Percentiles rank a stretch among this genome's conserved stretches.
These are phyloP conservation scores for Dryadomyces quercivorus DNA, from an alignment of 2,329 filamentous ascomycete genomes.

Conservation along the genomic window DNA sequence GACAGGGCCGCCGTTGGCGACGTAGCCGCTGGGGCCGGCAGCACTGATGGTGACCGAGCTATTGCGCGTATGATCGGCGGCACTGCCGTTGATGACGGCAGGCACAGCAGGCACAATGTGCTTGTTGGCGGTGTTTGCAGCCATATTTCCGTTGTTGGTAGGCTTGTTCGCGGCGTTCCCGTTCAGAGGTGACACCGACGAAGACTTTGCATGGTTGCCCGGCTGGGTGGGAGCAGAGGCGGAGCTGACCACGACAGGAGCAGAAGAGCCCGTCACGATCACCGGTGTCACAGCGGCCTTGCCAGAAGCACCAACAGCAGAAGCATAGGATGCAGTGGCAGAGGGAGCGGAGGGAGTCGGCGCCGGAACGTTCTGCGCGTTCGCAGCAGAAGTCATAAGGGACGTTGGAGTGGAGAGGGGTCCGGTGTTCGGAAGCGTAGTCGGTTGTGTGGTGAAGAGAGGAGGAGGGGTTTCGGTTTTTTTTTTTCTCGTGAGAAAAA, in stretches of 20 bases:
- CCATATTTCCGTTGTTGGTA: conserved; percentile 7
- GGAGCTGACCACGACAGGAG: conserved; percentile 42
- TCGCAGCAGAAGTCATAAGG: conserved; percentile 51
- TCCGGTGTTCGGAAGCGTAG: neutral
- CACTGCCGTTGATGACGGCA: conserved; percentile 57
- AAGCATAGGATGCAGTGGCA: conserved; percentile 51
- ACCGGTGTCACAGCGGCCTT: conserved; percentile 49
- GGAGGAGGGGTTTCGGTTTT: neutral
- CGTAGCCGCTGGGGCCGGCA: conserved; percentile 62
- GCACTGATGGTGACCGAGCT: conserved; percentile 85
- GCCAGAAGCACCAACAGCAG: conserved; percentile 50
- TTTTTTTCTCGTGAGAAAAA: conserved; percentile 1
- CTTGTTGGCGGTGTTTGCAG: conserved; percentile 6
- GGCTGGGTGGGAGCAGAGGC: conserved; percentile 33
- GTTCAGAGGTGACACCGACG: conserved; percentile 70
- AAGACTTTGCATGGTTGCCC: conserved; percentile 50
- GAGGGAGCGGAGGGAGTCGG: conserved; percentile 42
- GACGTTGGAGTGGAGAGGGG: conserved; percentile 9
- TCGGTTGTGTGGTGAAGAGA: neutral
- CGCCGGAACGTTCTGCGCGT: conserved; percentile 43
- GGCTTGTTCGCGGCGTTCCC: conserved; percentile 38
- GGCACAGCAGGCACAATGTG: conserved; percentile 48
- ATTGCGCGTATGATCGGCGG: conserved; percentile 68
- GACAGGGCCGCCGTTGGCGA: conserved; percentile 58
- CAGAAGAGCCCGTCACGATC: conserved; percentile 46